Evolutionary conservation across 169 alveolate genomes (phyloP), one percentile per base, ranked within the genome.

Genomic region (Eimeria mitis): DNA sequence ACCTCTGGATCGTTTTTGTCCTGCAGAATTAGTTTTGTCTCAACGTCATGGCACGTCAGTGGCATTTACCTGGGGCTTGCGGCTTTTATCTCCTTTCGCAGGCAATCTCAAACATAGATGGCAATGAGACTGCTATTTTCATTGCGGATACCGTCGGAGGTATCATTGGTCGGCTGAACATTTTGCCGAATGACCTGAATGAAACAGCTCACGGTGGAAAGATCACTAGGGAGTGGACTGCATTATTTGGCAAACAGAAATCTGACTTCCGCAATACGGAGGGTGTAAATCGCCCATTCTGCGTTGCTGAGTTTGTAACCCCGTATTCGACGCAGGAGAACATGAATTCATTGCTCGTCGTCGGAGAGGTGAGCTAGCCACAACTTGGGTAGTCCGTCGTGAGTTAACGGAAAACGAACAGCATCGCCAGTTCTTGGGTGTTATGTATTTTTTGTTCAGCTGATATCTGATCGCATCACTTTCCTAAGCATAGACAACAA

Each of bases 211-310:
- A 79, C n/a, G 78, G 81, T 34, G 89, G 65, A 49, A 88, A 61
- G 68, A 56, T 59, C 4, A 88, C 63, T 28, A 65, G 84, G 65
- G 94, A 88, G 52, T 92, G 96, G 96, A 83, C 92, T 28, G 75
- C 94, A 49, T 49, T 79, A 13, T 92, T 83, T 70, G 96, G 96
- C 31, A 71, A 40, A 28, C 96, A 88, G 65, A 92, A 92, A 94
- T 54, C 89, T 14, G 91, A 75, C 13, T 88, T 76, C 79, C 71
- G 71, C 40, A 81, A 61, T 31, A 70, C 84, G 31, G 83, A 92
- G 76, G 96, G 96, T 16, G 89, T 92, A 34, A 79, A 73, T 19
- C 78, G 89, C 52, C 96, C 96, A 19, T 92, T 92, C 37, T 73
- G 94, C 13, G 73, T 92, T 70, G 75, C 83, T 34, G 76, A 68